A percentile compares a stretch with the other conserved stretches of the same genome.
Evolutionary conservation across 306 rosid genomes (phyloP).

Genomic region (Comarum palustre): DNA sequence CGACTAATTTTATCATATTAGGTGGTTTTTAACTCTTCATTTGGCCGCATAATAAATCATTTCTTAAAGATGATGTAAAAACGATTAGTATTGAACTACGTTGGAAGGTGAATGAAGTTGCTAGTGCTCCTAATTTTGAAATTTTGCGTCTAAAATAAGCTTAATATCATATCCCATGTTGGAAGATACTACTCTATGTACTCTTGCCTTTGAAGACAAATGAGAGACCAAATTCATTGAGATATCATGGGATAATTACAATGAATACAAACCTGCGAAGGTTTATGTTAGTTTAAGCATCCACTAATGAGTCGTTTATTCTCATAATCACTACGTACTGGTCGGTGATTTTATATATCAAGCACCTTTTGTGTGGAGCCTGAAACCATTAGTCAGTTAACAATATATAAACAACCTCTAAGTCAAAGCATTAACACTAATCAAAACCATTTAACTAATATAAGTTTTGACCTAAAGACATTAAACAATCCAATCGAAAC

Average conservation of each 20-base stretch:
- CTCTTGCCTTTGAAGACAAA: constrained; percentile 42
- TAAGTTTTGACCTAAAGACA: background rate
- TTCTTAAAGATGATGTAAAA: background rate
- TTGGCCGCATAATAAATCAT: too few species aligned
- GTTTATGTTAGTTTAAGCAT: constrained; percentile 16
- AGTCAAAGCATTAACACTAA: constrained; percentile 1
- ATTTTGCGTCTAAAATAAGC: constrained; percentile 27
- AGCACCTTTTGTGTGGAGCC: background rate
- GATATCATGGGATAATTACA: background rate
- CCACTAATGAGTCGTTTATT: constrained; percentile 2
- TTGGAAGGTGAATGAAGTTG: background rate
- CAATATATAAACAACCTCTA: background rate
- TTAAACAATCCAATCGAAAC: background rate
- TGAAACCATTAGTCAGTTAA: background rate
- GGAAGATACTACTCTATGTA: background rate
- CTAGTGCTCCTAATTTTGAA: background rate
- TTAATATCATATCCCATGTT: constrained; percentile 27
- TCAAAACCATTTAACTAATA: background rate
- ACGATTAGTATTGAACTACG: background rate
- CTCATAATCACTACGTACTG: background rate
- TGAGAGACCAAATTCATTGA: background rate
- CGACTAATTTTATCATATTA: too few species aligned
- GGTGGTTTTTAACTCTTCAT: too few species aligned
- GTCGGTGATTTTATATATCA: constrained; percentile 21
- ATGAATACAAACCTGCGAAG: background rate